Conservation (phyloP, 768 basidiomycete species). For the Lepiota brunneoincarnata region DNA sequence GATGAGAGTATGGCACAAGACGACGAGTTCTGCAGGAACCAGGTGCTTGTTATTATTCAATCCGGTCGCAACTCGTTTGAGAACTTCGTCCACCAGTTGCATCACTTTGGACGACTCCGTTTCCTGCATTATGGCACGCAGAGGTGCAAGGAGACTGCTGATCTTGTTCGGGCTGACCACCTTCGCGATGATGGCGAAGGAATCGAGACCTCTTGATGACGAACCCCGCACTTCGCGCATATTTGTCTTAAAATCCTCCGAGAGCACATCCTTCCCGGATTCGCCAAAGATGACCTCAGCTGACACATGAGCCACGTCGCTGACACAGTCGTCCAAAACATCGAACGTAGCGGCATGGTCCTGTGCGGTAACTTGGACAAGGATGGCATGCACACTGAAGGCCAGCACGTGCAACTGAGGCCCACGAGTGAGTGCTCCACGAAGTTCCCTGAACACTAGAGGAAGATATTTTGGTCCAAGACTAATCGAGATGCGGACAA, state of each 20-base stretch:
- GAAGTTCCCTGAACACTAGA: slow-evolving; percentile 72
- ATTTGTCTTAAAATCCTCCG: slow-evolving; percentile 92
- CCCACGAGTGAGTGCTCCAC: slow-evolving; percentile 82
- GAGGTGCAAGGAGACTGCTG: slow-evolving; percentile 70
- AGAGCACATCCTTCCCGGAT: slow-evolving; percentile 83
- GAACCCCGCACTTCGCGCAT: slow-evolving; percentile 89
- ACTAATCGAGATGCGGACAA: slow-evolving; percentile 73
- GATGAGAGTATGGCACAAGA: slow-evolving; percentile 85
- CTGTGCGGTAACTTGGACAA: slow-evolving; percentile 71
- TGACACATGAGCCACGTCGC: slow-evolving; percentile 76
- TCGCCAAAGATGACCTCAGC: slow-evolving; percentile 93
- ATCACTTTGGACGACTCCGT: slow-evolving; percentile 79
- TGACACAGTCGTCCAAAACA: slow-evolving; percentile 72
- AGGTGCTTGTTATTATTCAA: slow-evolving; percentile 81
- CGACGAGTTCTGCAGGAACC: slow-evolving; percentile 65
- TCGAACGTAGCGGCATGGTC: slow-evolving; percentile 54
- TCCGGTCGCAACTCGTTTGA: slow-evolving; percentile 79
- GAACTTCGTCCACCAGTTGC: slow-evolving; percentile 83
- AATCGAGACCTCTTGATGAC: slow-evolving; percentile 80
- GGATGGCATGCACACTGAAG: slow-evolving; percentile 74
- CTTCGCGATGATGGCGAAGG: slow-evolving; percentile 78
- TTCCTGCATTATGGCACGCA: slow-evolving; percentile 82
- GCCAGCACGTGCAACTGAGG: slow-evolving; percentile 95
- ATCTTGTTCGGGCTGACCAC: slow-evolving; percentile 76
- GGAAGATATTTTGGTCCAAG: slow-evolving; percentile 77